phyloP scores from a whole-genome alignment of 257 asterid genomes.

The Striga asiatica region DNA sequence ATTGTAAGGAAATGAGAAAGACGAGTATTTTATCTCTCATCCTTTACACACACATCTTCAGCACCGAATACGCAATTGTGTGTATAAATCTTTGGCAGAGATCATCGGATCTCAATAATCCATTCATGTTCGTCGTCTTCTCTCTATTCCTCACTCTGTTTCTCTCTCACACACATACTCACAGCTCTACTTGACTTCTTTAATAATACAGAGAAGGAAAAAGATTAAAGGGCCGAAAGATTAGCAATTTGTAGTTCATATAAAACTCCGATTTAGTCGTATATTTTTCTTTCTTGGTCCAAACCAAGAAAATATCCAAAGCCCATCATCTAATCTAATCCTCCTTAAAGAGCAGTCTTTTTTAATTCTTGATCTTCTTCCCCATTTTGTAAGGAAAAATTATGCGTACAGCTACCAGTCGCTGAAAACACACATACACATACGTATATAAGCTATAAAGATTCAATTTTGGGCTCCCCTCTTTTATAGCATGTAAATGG shows the following conservation, averaged over 20 bases:
- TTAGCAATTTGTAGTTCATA: neutral
- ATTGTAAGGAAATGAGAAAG: neutral
- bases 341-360: constrained; percentile 17
- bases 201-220: constrained; percentile 6
- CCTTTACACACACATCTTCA: neutral
- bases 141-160: too few species aligned
- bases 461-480: constrained; percentile 4
- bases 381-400: neutral
- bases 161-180: neutral
- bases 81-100: constrained; percentile 18
- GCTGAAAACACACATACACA: constrained; percentile 9
- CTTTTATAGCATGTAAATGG: constrained; percentile 66
- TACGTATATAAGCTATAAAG: neutral
- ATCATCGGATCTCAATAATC: constrained; percentile 9
- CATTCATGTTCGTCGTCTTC: neutral
- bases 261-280: constrained; percentile 4
- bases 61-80: too few species aligned
- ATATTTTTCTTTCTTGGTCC: neutral
- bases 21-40: constrained; percentile 8
- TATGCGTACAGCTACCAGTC: constrained; percentile 16
- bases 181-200: constrained; percentile 6
- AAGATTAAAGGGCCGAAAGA: neutral
- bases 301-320: neutral
- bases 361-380: neutral
- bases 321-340: constrained; percentile 13